Percentiles rank a stretch among this genome's conserved stretches.
These are phyloP conservation scores for Plasmopara muralis DNA, from an alignment of 352 stramenopile species.

Conservation along the genomic window DNA sequence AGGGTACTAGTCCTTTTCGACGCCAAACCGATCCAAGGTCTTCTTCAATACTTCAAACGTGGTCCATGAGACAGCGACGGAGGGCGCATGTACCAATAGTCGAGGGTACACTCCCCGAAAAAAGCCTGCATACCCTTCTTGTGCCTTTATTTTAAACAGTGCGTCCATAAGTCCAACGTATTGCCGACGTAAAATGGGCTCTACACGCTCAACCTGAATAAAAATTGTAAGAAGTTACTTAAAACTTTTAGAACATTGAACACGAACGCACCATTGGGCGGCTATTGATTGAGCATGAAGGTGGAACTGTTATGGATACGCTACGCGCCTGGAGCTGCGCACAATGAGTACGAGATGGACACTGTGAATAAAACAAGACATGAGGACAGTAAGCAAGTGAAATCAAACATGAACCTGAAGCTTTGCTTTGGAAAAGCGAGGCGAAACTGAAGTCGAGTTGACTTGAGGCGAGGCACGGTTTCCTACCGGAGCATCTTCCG, in stretches of 20 bases:
- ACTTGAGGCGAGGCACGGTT: conserved; percentile 20
- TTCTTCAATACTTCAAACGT: conserved; percentile 97
- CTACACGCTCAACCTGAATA: conserved; percentile 18
- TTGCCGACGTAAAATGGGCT: conserved; percentile 57
- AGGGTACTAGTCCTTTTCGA: conserved; percentile 21
- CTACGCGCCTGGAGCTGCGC: conserved; percentile 60
- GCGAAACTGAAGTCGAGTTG: conserved; percentile 27
- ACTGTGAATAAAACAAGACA: conserved; percentile 51
- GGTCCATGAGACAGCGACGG: conserved; percentile 98
- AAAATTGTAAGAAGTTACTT: conserved; percentile 1
- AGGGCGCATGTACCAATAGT: conserved; percentile 93
- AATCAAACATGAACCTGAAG: conserved; percentile 49
- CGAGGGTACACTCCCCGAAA: conserved; percentile 93
- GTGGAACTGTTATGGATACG: conserved; percentile 53
- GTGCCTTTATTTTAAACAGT: conserved; percentile 82
- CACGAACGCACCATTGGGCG: conserved; percentile 26
- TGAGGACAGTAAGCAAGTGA: conserved; percentile 24
- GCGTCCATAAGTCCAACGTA: conserved; percentile 72
- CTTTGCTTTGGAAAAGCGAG: conserved; percentile 35
- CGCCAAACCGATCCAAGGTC: conserved; percentile 50
- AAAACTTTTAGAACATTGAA: neutral
- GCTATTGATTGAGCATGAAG: conserved; percentile 51
- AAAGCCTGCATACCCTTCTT: conserved; percentile 92
- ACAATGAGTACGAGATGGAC: conserved; percentile 66
- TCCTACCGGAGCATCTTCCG: conserved; percentile 57